Evolutionary conservation across 2,329 filamentous ascomycete genomes (phyloP).

Genomic region (Biscogniauxia mediterranea): DNA sequence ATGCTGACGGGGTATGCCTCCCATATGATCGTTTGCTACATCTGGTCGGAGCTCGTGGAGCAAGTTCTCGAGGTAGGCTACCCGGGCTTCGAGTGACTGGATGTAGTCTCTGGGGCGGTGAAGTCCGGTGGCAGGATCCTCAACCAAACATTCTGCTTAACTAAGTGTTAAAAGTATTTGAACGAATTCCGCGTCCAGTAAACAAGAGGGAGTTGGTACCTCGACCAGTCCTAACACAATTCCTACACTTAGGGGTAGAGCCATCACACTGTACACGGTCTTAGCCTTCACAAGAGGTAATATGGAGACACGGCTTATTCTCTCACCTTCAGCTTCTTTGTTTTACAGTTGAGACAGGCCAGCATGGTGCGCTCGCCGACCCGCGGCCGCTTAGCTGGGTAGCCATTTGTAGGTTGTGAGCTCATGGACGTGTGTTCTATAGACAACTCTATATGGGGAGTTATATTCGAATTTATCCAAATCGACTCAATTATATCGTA

Average conservation of each 20-base stretch:
- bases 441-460: too few relatives aligned
- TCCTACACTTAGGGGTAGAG: slow-evolving; percentile 6
- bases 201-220: not conserved
- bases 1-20: not conserved
- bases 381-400: slow-evolving; percentile 4
- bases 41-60: slow-evolving; percentile 30
- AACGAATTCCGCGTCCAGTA: not conserved
- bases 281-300: not conserved
- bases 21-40: slow-evolving; percentile 23
- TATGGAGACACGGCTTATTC: not conserved
- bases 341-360: slow-evolving; percentile 21
- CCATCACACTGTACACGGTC: slow-evolving; percentile 8
- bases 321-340: slow-evolving; percentile 17
- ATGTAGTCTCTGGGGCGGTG: slow-evolving; percentile 35
- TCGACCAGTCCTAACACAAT: slow-evolving; percentile 6
- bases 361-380: slow-evolving; percentile 10
- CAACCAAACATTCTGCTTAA: slow-evolving; percentile 33
- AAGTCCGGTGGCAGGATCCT: slow-evolving; percentile 36
- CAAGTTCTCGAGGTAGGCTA: slow-evolving; percentile 31
- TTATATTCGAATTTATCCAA: too few relatives aligned
- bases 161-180: not conserved
- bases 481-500: too few relatives aligned
- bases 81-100: slow-evolving; percentile 28
- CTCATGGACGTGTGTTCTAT: too few relatives aligned
- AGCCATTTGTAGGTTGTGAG: too few relatives aligned